phyloP scores from a whole-genome alignment of 495 filamentous ascomycete genomes.

The Cercophora newfieldiana region DNA sequence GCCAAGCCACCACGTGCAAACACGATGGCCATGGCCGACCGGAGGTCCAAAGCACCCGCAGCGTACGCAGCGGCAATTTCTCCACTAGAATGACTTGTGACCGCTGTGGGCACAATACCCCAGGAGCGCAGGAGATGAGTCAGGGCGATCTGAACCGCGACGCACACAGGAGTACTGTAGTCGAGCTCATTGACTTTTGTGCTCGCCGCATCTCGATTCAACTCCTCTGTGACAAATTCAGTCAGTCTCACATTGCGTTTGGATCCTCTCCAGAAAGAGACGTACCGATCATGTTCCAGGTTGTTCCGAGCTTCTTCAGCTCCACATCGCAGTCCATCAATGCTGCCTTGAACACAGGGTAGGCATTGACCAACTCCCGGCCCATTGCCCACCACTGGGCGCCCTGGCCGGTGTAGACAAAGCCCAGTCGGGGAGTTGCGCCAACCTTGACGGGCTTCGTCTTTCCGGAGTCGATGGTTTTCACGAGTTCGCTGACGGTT shows the following conservation, averaged over 20 bases:
- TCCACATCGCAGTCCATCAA: constrained; percentile 31
- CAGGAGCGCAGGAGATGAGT: constrained; percentile 54
- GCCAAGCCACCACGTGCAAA: constrained; percentile 35
- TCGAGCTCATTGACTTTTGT: constrained; percentile 30
- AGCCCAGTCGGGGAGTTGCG: constrained; percentile 22
- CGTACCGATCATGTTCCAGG: constrained; percentile 29
- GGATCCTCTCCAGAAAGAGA: background rate
- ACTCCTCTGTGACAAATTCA: constrained; percentile 24
- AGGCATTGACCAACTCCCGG: constrained; percentile 41
- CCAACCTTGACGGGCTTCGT: constrained; percentile 19
- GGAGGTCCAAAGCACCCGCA: constrained; percentile 42
- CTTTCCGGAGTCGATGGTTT: constrained; percentile 25
- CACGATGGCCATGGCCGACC: constrained; percentile 50
- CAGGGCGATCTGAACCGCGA: constrained; percentile 53
- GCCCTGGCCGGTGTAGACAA: constrained; percentile 49
- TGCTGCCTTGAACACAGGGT: constrained; percentile 32
- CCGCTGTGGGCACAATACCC: constrained; percentile 50
- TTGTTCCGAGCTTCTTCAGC: constrained; percentile 35
- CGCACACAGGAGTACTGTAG: constrained; percentile 48
- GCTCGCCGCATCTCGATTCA: constrained; percentile 25
- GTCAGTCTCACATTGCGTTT: background rate
- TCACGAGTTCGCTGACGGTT: constrained; percentile 16
- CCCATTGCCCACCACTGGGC: constrained; percentile 60
- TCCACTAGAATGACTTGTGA: constrained; percentile 64
- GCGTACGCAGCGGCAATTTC: constrained; percentile 60